Conservation (phyloP, 2,329 filamentous ascomycete species). For the Penicillium sp. region DNA sequence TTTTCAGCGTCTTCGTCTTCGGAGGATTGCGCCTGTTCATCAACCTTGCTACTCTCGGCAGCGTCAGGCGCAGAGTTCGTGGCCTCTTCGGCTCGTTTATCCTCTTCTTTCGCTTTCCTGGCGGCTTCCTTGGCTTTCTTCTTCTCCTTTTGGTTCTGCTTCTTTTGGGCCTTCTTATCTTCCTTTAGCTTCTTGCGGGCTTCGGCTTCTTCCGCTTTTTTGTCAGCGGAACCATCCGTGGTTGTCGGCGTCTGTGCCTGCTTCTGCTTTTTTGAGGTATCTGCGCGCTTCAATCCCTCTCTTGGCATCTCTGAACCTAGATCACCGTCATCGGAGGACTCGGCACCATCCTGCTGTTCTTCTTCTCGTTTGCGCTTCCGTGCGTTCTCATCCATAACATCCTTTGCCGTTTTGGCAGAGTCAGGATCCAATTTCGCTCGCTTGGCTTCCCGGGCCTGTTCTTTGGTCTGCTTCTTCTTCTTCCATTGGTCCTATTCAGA, state of each 20-base stretch:
- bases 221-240: slow-evolving; percentile 22
- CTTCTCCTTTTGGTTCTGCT: slow-evolving; percentile 55
- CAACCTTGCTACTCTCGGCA: slow-evolving; percentile 25
- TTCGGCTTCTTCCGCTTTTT: slow-evolving; percentile 39
- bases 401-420: slow-evolving; percentile 87
- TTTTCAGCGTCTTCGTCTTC: slow-evolving; percentile 32
- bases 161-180: slow-evolving; percentile 52
- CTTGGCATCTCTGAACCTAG: slow-evolving; percentile 56
- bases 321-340: slow-evolving; percentile 52
- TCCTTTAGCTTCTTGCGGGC: slow-evolving; percentile 44
- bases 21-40: slow-evolving; percentile 21
- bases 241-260: slow-evolving; percentile 42
- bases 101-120: slow-evolving; percentile 43
- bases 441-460: slow-evolving; percentile 80
- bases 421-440: slow-evolving; percentile 90
- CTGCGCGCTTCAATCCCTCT: slow-evolving; percentile 63
- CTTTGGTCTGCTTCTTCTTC: slow-evolving; percentile 93
- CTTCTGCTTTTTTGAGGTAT: slow-evolving; percentile 60
- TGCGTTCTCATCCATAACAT: slow-evolving; percentile 86
- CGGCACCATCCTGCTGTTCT: slow-evolving; percentile 28
- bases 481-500: slow-evolving; percentile 81
- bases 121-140: slow-evolving; percentile 49
- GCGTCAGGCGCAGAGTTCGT: slow-evolving; percentile 24
- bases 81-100: slow-evolving; percentile 33
- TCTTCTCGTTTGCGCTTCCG: slow-evolving; percentile 78